Percentiles rank a stretch among this genome's conserved stretches.
Evolutionary conservation across 2,329 filamentous ascomycete species (phyloP).

Genomic region (Sclerotinia minor): DNA sequence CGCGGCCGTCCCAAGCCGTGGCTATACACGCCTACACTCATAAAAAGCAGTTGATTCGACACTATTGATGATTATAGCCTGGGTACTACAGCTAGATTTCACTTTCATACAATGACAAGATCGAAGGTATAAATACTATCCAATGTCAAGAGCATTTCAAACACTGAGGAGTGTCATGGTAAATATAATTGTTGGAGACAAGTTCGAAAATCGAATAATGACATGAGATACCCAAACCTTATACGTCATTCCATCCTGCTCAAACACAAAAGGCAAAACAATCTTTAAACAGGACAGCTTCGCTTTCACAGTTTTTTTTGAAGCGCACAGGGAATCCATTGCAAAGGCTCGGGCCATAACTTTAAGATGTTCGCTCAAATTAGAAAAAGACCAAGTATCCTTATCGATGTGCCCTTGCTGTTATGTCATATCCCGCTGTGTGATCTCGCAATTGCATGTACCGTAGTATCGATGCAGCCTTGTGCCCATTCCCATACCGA

Average conservation of each 20-base stretch:
- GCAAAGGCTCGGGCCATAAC: neutral
- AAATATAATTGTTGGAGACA: neutral
- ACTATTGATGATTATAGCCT: neutral
- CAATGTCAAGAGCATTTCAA: neutral
- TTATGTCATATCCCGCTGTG: constrained; percentile 3
- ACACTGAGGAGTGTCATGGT: neutral
- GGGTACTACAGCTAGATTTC: neutral
- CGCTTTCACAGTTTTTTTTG: neutral
- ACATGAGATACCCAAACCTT: neutral
- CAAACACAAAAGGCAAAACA: neutral
- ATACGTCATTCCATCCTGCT: neutral
- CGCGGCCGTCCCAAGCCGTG: neutral
- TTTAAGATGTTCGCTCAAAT: neutral
- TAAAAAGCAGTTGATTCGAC: neutral
- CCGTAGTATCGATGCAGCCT: constrained; percentile 1
- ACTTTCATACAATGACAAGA: neutral
- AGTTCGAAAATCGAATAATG: neutral
- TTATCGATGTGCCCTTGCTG: neutral
- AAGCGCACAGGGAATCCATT: neutral
- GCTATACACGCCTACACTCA: neutral
- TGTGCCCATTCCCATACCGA: constrained; percentile 11
- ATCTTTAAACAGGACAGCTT: neutral
- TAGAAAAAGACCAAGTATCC: constrained; percentile 11
- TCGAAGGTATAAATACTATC: neutral
- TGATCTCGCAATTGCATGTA: constrained; percentile 9